phyloP scores from a whole-genome alignment of 108 stramenopile species.

The Nitzschia inconspicua region DNA sequence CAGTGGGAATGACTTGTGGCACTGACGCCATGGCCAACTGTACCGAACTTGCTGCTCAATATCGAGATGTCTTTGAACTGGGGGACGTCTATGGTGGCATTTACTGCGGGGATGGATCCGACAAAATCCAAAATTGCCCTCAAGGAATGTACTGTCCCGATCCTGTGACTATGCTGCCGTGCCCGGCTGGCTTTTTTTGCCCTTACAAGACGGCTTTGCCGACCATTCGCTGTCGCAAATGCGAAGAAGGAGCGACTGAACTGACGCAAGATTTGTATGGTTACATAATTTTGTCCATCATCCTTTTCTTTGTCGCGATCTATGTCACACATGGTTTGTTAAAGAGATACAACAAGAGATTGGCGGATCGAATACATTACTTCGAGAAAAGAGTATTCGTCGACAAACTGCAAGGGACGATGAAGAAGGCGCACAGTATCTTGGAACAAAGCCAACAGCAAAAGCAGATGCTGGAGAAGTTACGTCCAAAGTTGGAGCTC shows the following conservation, averaged over 20 bases:
- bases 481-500: conserved; percentile 34
- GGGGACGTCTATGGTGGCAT: conserved; percentile 6
- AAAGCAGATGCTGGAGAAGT: conserved; percentile 16
- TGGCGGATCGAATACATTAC: conserved; percentile 4
- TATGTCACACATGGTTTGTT: not conserved
- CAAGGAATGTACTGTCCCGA: conserved; percentile 39
- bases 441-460: conserved; percentile 15
- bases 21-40: conserved; percentile 12
- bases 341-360: not conserved
- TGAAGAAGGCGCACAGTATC: not conserved
- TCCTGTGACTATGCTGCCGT: conserved; percentile 13
- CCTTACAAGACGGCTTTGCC: conserved; percentile 25
- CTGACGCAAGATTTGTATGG: conserved; percentile 21
- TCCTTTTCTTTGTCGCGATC: not conserved
- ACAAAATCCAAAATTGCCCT: conserved; percentile 29
- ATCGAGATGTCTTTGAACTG: not conserved
- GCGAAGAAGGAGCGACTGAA: conserved; percentile 12
- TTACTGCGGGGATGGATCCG: not conserved
- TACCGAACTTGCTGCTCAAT: not conserved
- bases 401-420: not conserved
- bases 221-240: conserved; percentile 1
- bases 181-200: conserved; percentile 24
- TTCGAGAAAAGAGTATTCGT: not conserved
- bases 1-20: conserved; percentile 7
- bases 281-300: conserved; percentile 10